phyloP scores from a whole-genome alignment of 2,329 filamentous ascomycete genomes.

The Chrysoporthe cubensis region DNA sequence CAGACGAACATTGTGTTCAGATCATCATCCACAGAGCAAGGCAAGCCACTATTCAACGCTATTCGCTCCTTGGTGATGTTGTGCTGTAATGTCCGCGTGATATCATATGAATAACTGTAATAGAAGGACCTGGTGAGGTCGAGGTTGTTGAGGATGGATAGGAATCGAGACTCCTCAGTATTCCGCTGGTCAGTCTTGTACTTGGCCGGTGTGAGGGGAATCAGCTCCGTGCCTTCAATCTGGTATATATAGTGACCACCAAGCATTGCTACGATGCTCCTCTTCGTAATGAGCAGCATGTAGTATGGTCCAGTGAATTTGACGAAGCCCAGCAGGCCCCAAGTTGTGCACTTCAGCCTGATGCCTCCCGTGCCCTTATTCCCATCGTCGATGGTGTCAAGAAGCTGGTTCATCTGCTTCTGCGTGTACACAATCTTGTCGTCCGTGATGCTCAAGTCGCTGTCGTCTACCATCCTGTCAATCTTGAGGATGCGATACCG shows the following conservation, averaged over 20 bases:
- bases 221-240: constrained; percentile 88
- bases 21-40: constrained; percentile 63
- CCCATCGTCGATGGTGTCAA: constrained; percentile 93
- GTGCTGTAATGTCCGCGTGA: constrained; percentile 88
- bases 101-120: constrained; percentile 97
- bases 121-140: constrained; percentile 93
- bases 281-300: constrained; percentile 95
- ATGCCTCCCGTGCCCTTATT: constrained; percentile 90
- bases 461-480: constrained; percentile 78
- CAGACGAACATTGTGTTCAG: constrained; percentile 98
- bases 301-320: constrained; percentile 95
- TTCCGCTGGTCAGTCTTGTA: constrained; percentile 79
- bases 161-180: constrained; percentile 85
- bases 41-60: constrained; percentile 66
- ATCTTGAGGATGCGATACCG: constrained; percentile 93
- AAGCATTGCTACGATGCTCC: constrained; percentile 93
- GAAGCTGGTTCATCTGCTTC: constrained; percentile 88
- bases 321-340: constrained; percentile 94
- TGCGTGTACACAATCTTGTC: constrained; percentile 95
- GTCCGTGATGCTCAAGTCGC: constrained; percentile 84
- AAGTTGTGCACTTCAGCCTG: constrained; percentile 85
- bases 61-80: constrained; percentile 84
- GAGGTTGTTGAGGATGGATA: constrained; percentile 86
- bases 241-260: constrained; percentile 97
- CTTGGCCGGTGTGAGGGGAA: constrained; percentile 79